Evolutionary conservation across 1,284 basidiomycete species (phyloP).

Genomic region (Cerioporus squamosus): DNA sequence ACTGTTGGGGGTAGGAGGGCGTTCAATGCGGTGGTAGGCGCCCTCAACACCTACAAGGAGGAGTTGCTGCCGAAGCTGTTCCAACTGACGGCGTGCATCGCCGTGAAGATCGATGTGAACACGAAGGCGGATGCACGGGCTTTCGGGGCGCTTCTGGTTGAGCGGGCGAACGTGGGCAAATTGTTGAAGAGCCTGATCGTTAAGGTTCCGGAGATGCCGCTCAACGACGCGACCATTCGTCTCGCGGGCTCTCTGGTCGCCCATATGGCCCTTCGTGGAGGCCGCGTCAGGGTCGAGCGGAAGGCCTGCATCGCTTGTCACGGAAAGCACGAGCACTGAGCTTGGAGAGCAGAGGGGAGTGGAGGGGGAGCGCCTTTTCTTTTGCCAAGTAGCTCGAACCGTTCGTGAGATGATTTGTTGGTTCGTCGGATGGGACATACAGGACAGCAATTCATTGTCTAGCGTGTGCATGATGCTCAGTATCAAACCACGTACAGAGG

Average conservation of each 20-base stretch:
- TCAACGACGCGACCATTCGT: constrained; percentile 2
- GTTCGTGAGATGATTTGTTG: no score
- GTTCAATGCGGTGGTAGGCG: not conserved
- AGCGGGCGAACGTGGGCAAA: not conserved
- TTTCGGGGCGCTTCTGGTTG: not conserved
- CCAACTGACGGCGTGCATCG: constrained; percentile 7
- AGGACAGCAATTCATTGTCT: no score
- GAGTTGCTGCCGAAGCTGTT: not conserved
- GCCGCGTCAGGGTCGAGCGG: not conserved
- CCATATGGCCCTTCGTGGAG: constrained; percentile 5
- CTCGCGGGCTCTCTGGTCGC: constrained; percentile 8
- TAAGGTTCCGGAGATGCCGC: not conserved
- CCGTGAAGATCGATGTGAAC: not conserved
- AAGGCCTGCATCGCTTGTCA: constrained; percentile 5
- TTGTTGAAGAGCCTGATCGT: constrained; percentile 1
- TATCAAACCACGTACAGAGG: no score
- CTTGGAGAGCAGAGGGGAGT: not conserved
- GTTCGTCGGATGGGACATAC: no score
- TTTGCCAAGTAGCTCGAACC: no score
- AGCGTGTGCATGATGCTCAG: no score
- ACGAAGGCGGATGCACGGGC: not conserved
- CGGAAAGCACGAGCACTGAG: not conserved
- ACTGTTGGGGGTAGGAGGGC: constrained; percentile 6
- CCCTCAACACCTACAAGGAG: not conserved
- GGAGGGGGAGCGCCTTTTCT: no score